These are phyloP conservation scores for Aspergillus texensis DNA, from an alignment of 2,329 filamentous ascomycete genomes.

Conservation along the genomic window DNA sequence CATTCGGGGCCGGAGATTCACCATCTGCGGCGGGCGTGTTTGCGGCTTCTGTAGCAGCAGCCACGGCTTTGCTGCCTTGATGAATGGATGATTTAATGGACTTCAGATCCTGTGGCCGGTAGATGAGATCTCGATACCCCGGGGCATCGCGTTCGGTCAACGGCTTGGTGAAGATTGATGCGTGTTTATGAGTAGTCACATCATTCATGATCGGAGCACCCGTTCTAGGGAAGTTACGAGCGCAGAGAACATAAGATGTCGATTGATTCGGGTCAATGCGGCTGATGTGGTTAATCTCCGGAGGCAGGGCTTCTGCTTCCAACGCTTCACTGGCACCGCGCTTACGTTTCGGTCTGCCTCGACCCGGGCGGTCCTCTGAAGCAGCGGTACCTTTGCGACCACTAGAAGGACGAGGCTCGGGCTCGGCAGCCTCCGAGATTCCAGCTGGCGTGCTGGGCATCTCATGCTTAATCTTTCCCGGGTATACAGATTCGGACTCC, in stretches of 20 bases:
- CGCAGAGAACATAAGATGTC: constrained; percentile 43
- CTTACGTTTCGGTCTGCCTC: constrained; percentile 44
- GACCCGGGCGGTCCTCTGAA: constrained; percentile 31
- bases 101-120: constrained; percentile 76
- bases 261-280: constrained; percentile 34
- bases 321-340: constrained; percentile 38
- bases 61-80: constrained; percentile 48
- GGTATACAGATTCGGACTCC: constrained; percentile 24
- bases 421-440: constrained; percentile 35
- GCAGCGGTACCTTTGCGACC: constrained; percentile 30
- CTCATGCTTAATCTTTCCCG: constrained; percentile 35
- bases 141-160: constrained; percentile 75
- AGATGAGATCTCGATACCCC: constrained; percentile 72
- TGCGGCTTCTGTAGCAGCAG: constrained; percentile 59
- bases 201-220: constrained; percentile 74
- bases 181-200: constrained; percentile 74
- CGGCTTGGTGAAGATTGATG: constrained; percentile 76
- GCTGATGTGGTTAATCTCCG: constrained; percentile 30
- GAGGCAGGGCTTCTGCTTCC: constrained; percentile 31
- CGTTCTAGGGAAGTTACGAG: constrained; percentile 63
- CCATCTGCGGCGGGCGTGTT: constrained; percentile 65
- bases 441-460: constrained; percentile 39
- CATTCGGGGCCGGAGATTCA: constrained; percentile 47
- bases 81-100: constrained; percentile 72
- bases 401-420: constrained; percentile 31